These are phyloP conservation scores for Pseudodiploospora longispora DNA, from an alignment of 2,329 filamentous ascomycete species.

Conservation along the genomic window DNA sequence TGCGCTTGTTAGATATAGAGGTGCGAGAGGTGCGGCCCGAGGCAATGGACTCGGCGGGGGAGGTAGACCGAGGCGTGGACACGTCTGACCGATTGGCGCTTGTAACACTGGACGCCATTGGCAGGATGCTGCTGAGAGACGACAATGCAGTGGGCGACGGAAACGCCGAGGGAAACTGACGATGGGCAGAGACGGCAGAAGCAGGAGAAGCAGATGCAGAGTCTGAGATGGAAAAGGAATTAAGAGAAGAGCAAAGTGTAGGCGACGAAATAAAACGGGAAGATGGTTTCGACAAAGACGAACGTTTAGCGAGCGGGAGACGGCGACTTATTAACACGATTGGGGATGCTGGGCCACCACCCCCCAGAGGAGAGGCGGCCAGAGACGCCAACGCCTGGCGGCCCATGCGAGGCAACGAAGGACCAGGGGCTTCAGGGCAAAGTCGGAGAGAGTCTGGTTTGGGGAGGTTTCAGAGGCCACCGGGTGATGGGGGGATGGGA, in stretches of 20 bases:
- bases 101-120: conserved; percentile 9
- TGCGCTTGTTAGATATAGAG: conserved; percentile 43
- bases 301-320: conserved; percentile 6
- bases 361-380: conserved; percentile 9
- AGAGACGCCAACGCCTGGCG: conserved; percentile 11
- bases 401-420: conserved; percentile 13
- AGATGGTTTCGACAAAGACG: background rate
- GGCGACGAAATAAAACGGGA: background rate
- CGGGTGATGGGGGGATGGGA: conserved; percentile 1
- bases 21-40: conserved; percentile 42
- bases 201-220: conserved; percentile 2
- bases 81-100: conserved; percentile 42
- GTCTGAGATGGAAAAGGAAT: conserved; percentile 3
- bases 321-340: conserved; percentile 11
- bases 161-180: conserved; percentile 4
- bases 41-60: conserved; percentile 39
- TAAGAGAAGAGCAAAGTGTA: conserved; percentile 1
- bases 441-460: background rate
- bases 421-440: background rate
- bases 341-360: conserved; percentile 7
- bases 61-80: conserved; percentile 46
- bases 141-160: conserved; percentile 7
- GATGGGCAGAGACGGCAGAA: conserved; percentile 7
- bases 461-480: conserved; percentile 7
- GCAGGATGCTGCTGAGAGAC: conserved; percentile 21